These are phyloP conservation scores for Diaporthe aspalathi DNA, from an alignment of 2,329 filamentous ascomycete genomes.

Conservation along the genomic window DNA sequence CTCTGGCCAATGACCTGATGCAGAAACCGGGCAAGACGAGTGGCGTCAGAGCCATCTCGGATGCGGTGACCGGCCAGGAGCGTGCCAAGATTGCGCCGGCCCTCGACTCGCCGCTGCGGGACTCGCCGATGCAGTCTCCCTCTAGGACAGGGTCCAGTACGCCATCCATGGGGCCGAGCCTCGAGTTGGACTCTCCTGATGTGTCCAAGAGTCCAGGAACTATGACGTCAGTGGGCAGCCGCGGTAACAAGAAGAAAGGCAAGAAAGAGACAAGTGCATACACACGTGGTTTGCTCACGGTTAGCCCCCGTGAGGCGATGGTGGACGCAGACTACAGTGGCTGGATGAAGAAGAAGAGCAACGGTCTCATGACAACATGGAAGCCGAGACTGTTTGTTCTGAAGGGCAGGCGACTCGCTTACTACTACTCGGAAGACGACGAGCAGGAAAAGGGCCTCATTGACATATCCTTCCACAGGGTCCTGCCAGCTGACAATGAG, in stretches of 20 bases:
- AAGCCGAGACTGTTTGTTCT: conserved; percentile 96
- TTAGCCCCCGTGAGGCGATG: conserved; percentile 85
- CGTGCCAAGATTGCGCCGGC: conserved; percentile 64
- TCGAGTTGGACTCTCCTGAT: conserved; percentile 83
- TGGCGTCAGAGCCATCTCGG: conserved; percentile 84
- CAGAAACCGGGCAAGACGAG: conserved; percentile 61
- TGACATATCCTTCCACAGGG: conserved; percentile 96
- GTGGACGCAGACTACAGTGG: conserved; percentile 87
- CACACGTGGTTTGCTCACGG: conserved; percentile 84
- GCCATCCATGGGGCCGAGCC: conserved; percentile 73
- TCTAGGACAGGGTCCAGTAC: conserved; percentile 82
- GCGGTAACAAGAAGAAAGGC: conserved; percentile 72
- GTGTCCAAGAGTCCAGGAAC: conserved; percentile 67
- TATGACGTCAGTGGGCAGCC: conserved; percentile 59
- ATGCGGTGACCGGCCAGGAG: conserved; percentile 70
- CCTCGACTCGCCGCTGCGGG: conserved; percentile 62
- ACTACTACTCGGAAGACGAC: conserved; percentile 96
- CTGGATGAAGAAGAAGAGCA: conserved; percentile 99
- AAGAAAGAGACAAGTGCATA: conserved; percentile 98
- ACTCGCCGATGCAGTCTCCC: conserved; percentile 70
- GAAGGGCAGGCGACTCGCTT: conserved; percentile 88
- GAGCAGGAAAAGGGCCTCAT: conserved; percentile 94
- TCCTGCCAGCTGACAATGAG: conserved; percentile 94
- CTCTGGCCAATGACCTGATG: conserved; percentile 39
- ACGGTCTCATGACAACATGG: conserved; percentile 96